Percentiles rank a stretch among this genome's conserved stretches.
phyloP scores from a whole-genome alignment of 768 basidiomycete species.

The Erythrobasidium yunnanense region DNA sequence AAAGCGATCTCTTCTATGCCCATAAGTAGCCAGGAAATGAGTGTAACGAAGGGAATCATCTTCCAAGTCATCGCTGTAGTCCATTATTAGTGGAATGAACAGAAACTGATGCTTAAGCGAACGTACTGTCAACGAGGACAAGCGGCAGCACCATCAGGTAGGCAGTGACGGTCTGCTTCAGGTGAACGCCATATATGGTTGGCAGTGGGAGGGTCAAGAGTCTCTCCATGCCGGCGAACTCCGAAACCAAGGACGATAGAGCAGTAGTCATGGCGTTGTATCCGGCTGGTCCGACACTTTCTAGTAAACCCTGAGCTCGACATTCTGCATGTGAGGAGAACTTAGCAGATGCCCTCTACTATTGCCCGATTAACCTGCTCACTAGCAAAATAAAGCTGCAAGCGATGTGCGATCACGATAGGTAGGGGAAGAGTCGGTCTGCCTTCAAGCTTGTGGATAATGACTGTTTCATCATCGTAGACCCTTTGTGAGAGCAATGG shows the following conservation, averaged over 20 bases:
- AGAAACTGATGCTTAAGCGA: not conserved
- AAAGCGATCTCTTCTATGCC: slow-evolving; percentile 82
- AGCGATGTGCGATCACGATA: slow-evolving; percentile 51
- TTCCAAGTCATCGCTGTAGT: slow-evolving; percentile 49
- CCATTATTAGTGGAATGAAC: not conserved
- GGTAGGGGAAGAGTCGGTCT: slow-evolving; percentile 65
- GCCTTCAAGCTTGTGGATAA: slow-evolving; percentile 25
- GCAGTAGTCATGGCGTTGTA: slow-evolving; percentile 68
- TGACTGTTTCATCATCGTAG: slow-evolving; percentile 15
- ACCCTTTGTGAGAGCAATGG: not conserved
- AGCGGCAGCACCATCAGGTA: slow-evolving; percentile 86
- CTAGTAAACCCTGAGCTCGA: slow-evolving; percentile 72
- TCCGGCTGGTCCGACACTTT: slow-evolving; percentile 81
- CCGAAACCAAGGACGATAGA: slow-evolving; percentile 46
- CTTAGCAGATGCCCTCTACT: too few species aligned
- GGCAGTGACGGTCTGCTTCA: slow-evolving; percentile 70
- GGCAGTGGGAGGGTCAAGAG: slow-evolving; percentile 75
- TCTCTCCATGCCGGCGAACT: slow-evolving; percentile 61
- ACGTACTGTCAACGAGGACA: slow-evolving; percentile 65
- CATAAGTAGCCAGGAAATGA: slow-evolving; percentile 78
- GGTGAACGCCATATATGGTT: slow-evolving; percentile 37
- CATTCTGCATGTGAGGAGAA: too few species aligned
- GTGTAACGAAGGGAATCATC: slow-evolving; percentile 52
- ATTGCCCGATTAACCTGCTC: not conserved
- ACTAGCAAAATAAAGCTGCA: slow-evolving; percentile 26